phyloP scores from a whole-genome alignment of 129 eudicot species.

The Oenanthe sinensis region DNA sequence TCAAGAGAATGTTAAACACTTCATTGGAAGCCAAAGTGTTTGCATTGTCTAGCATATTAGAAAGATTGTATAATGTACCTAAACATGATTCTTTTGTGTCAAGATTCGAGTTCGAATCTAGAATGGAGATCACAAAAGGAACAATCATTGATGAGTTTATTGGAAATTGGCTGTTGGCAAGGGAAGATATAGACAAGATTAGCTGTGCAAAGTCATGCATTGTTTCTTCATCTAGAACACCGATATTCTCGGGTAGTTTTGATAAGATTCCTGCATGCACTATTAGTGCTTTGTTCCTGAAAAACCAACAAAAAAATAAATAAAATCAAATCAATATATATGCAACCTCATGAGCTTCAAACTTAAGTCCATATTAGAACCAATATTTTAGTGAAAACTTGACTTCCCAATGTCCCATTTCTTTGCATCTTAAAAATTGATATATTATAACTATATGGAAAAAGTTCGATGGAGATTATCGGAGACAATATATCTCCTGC shows the following conservation, averaged over 20 bases:
- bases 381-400: background rate
- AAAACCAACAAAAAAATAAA: slow-evolving; percentile 17
- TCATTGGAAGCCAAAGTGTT: slow-evolving; percentile 37
- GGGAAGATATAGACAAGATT: slow-evolving; percentile 55
- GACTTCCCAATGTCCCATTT: background rate
- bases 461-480: too few species aligned
- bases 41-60: slow-evolving; percentile 56
- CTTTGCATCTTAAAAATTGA: background rate
- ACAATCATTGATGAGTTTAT: slow-evolving; percentile 42
- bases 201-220: slow-evolving; percentile 56
- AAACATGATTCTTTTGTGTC: slow-evolving; percentile 52
- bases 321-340: slow-evolving; percentile 7
- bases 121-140: slow-evolving; percentile 40
- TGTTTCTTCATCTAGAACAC: slow-evolving; percentile 30
- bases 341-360: background rate
- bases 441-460: too few species aligned
- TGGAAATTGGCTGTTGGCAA: slow-evolving; percentile 54
- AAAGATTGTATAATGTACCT: slow-evolving; percentile 56
- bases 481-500: too few species aligned
- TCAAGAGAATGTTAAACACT: slow-evolving; percentile 37
- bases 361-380: background rate
- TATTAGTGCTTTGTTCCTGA: slow-evolving; percentile 83
- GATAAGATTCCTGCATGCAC: slow-evolving; percentile 83
- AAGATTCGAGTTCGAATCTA: slow-evolving; percentile 42
- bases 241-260: slow-evolving; percentile 34